Percentiles rank a stretch among this genome's conserved stretches.
Evolutionary conservation across 2,329 filamentous ascomycete species (phyloP).

Genomic region (Dissoconium aciculare): DNA sequence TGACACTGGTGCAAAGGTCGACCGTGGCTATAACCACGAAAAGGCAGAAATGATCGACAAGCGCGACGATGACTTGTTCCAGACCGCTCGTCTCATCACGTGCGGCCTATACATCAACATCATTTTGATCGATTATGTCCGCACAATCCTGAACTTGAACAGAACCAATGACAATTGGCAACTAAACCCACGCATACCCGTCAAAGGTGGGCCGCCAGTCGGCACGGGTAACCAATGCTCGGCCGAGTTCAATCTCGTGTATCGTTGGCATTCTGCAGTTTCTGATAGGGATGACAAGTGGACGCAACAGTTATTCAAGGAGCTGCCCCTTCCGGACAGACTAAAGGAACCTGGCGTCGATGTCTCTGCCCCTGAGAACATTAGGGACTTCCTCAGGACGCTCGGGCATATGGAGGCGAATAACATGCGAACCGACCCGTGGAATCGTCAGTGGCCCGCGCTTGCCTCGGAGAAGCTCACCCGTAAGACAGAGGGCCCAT

Average conservation of each 20-base stretch:
- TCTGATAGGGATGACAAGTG: constrained; percentile 33
- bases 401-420: constrained; percentile 17
- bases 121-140: constrained; percentile 39
- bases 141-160: constrained; percentile 37
- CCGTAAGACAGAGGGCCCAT: constrained; percentile 19
- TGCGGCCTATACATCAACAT: constrained; percentile 41
- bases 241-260: constrained; percentile 40
- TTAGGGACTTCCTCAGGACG: constrained; percentile 18
- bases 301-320: constrained; percentile 26
- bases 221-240: constrained; percentile 38
- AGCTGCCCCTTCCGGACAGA: constrained; percentile 18
- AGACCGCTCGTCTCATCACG: constrained; percentile 37
- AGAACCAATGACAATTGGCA: constrained; percentile 30
- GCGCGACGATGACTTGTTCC: constrained; percentile 36
- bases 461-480: constrained; percentile 17
- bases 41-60: constrained; percentile 14
- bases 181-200: constrained; percentile 29
- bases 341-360: constrained; percentile 7
- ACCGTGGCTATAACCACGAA: constrained; percentile 11
- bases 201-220: constrained; percentile 24
- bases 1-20: constrained; percentile 40
- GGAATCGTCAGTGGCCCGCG: constrained; percentile 21
- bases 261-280: constrained; percentile 36
- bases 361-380: constrained; percentile 15
- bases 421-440: constrained; percentile 18